phyloP scores from a whole-genome alignment of 2,329 filamentous ascomycete species.

The Sphaerostilbella broomeana region DNA sequence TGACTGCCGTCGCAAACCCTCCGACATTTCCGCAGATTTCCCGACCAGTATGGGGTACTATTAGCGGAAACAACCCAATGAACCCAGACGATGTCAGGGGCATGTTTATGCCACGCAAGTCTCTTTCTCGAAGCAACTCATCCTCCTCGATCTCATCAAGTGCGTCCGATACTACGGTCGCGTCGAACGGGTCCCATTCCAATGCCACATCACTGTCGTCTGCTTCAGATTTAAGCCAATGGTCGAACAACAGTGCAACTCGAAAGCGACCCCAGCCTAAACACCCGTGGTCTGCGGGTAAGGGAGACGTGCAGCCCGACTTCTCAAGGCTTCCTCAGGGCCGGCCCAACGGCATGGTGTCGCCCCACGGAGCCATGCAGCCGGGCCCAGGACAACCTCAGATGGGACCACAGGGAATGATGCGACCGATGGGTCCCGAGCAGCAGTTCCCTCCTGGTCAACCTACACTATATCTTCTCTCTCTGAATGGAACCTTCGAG shows the following conservation, averaged over 20 bases:
- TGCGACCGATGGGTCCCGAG: conserved; percentile 59
- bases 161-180: conserved; percentile 57
- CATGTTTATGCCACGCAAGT: conserved; percentile 87
- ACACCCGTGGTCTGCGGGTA: conserved; percentile 42
- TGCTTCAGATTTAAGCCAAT: conserved; percentile 44
- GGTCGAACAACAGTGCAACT: conserved; percentile 40
- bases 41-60: conserved; percentile 56
- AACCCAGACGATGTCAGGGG: conserved; percentile 77
- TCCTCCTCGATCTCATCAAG: conserved; percentile 75
- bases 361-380: conserved; percentile 28
- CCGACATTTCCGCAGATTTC: conserved; percentile 58
- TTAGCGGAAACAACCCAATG: conserved; percentile 60
- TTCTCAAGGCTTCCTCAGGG: conserved; percentile 39
- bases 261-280: conserved; percentile 49
- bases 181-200: conserved; percentile 52
- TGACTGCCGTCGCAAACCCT: conserved; percentile 63
- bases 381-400: conserved; percentile 26
- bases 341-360: conserved; percentile 36
- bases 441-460: conserved; percentile 55
- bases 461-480: conserved; percentile 77
- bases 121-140: conserved; percentile 79
- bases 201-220: conserved; percentile 51
- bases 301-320: conserved; percentile 42
- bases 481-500: conserved; percentile 94
- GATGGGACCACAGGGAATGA: conserved; percentile 39